A percentile compares a stretch with the other conserved stretches of the same genome.
Evolutionary conservation across 208 protist species (phyloP).

Genomic region (Leishmania tarentolae): DNA sequence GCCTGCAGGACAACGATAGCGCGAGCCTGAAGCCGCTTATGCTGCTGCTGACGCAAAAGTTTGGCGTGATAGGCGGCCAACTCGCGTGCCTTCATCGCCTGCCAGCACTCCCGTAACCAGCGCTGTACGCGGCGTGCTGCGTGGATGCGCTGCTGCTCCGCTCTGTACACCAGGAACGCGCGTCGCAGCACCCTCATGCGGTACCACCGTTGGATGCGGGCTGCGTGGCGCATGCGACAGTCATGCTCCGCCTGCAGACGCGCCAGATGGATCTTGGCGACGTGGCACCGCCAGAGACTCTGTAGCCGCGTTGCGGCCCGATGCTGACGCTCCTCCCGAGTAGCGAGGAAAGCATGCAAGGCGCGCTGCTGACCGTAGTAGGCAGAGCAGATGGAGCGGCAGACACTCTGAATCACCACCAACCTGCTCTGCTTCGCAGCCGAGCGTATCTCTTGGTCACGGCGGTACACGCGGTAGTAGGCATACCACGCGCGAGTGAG

Average conservation of each 20-base stretch:
- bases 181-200: conserved; percentile 50
- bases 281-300: conserved; percentile 72
- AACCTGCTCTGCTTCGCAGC: conserved; percentile 65
- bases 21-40: conserved; percentile 46
- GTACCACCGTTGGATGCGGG: conserved; percentile 71
- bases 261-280: conserved; percentile 55
- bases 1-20: conserved; percentile 55
- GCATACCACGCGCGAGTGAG: conserved; percentile 84
- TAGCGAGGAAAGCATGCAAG: conserved; percentile 27
- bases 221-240: conserved; percentile 44
- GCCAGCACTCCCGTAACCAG: conserved; percentile 53
- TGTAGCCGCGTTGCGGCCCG: conserved; percentile 65
- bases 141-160: conserved; percentile 41
- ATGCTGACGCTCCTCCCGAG: conserved; percentile 35
- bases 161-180: conserved; percentile 49
- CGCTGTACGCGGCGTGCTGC: conserved; percentile 62
- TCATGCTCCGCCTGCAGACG: conserved; percentile 69
- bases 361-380: conserved; percentile 35
- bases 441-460: conserved; percentile 69
- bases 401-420: conserved; percentile 64
- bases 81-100: conserved; percentile 56
- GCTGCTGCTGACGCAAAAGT: conserved; percentile 48
- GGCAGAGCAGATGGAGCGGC: conserved; percentile 42
- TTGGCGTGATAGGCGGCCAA: conserved; percentile 71
- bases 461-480: conserved; percentile 80